Base-by-base conservation (phyloP, 2,329 filamentous ascomycete genomes). In the Stachybotrys echinatus region DNA sequence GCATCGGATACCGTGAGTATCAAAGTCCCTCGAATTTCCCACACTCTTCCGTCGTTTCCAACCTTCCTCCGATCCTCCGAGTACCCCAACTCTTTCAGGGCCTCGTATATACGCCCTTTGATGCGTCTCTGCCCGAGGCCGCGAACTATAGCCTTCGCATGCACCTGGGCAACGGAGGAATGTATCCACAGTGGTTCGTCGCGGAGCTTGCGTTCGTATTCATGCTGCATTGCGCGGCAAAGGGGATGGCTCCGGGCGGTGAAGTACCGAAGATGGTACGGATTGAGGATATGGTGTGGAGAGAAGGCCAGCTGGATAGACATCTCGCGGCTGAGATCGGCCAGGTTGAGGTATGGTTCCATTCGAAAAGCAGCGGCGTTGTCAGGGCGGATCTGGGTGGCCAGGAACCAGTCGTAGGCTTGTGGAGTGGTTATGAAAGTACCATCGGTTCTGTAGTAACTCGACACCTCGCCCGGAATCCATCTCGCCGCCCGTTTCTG, bases 181-280 rank as follows among this genome's bases (percentile, higher is more conserved):
- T 65, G 55, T 8, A 68, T 49, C 68, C 68, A 71, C 17, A 71
- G 54, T 23, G 66, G 62, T 38, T 64, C 51, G 20, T 63, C 53
- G 10, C 47, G 47, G 4, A 55, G 19, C 50, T 60, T 65, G 2
- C 50, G 52, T n/a, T 56, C 58, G 50, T 66, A 67, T 21, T 58
- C 54, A 27, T 49, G 45, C 45, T 61, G 60, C n/a, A 61, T 52
- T 23, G 53, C 42, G 2, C 60, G 54, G 4, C 54, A 50, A 20
- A 69, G 51, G 1, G 70, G 62, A 45, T 72, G 65, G 6, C 63
- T 65, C 10, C 58, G 57, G 1, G 64, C 60, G 6, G 61, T 60
- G 19, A 73, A 59, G 49, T 60, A 68, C 6, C 55, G 55, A 14
- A 67, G 53, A 48, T 71, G 60, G 50, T 62, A 61, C 4, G 64